Evolutionary conservation across 2,329 filamentous ascomycete species (phyloP).

Genomic region (Alternaria triticimaculans): DNA sequence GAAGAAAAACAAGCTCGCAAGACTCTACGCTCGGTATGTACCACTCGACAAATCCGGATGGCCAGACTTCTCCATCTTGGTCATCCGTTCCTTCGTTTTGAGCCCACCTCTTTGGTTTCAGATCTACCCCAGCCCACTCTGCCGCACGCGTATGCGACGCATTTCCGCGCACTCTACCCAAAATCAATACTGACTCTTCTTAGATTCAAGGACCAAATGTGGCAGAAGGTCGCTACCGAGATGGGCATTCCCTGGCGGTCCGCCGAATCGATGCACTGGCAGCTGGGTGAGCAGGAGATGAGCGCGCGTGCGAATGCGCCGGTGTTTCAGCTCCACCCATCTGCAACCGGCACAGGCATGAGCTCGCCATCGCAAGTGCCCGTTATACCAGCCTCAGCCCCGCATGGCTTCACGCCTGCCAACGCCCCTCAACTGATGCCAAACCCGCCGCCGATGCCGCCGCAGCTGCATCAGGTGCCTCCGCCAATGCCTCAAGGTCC

Average conservation of each 20-base stretch:
- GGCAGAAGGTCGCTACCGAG: constrained; percentile 92
- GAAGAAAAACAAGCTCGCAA: constrained; percentile 93
- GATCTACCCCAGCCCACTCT: neutral
- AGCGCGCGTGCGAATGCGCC: constrained; percentile 87
- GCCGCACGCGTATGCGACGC: constrained; percentile 11
- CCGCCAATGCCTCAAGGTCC: constrained; percentile 34
- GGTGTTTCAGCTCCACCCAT: constrained; percentile 69
- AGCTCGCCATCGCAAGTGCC: constrained; percentile 40
- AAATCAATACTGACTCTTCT: constrained; percentile 29
- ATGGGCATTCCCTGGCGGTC: constrained; percentile 95
- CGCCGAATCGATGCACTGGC: constrained; percentile 98
- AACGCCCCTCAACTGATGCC: constrained; percentile 47
- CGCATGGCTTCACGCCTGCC: constrained; percentile 48
- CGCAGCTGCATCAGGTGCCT: constrained; percentile 37
- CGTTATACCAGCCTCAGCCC: constrained; percentile 29
- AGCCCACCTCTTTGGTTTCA: constrained; percentile 14
- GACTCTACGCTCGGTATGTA: constrained; percentile 87
- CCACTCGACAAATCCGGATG: constrained; percentile 14
- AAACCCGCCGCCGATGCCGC: constrained; percentile 29
- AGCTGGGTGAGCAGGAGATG: constrained; percentile 93
- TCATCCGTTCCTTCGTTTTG: constrained; percentile 1
- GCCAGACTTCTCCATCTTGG: constrained; percentile 5
- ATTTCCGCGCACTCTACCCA: neutral
- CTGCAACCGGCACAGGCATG: constrained; percentile 42
- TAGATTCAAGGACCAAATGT: constrained; percentile 98